phyloP scores from a whole-genome alignment of 2,329 filamentous ascomycete species.

The Davidsoniella eucalypti region DNA sequence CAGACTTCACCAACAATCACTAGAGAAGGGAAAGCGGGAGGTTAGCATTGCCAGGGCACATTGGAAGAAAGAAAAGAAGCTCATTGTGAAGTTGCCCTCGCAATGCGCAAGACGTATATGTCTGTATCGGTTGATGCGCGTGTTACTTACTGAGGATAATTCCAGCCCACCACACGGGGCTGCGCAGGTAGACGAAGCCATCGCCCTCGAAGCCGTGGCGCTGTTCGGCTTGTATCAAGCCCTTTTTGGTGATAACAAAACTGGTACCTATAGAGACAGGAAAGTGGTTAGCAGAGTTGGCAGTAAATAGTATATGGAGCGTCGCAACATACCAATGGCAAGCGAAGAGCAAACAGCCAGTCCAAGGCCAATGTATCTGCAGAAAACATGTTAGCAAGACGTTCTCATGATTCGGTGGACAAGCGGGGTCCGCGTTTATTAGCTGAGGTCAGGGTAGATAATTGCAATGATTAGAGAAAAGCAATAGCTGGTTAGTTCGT shows the following conservation, averaged over 20 bases:
- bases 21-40: constrained; percentile 28
- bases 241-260: constrained; percentile 99
- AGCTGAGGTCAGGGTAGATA: not conserved
- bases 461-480: not conserved
- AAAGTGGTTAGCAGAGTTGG: constrained; percentile 9
- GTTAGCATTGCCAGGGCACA: constrained; percentile 34
- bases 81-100: not conserved
- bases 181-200: constrained; percentile 84
- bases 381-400: not conserved
- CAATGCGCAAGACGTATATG: not conserved
- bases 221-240: constrained; percentile 78
- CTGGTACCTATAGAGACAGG: constrained; percentile 51
- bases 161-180: constrained; percentile 94
- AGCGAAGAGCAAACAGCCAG: constrained; percentile 60
- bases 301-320: constrained; percentile 14
- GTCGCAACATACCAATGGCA: constrained; percentile 47
- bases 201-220: constrained; percentile 93
- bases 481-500: not conserved
- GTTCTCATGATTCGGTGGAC: not conserved
- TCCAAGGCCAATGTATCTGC: constrained; percentile 59
- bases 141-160: constrained; percentile 60
- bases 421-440: not conserved
- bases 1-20: constrained; percentile 87
- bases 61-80: not conserved
- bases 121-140: not conserved